Percentiles rank a stretch among this genome's conserved stretches.
Conservation (phyloP, 176 grass and related monocot species). For the Phoenix dactylifera region DNA sequence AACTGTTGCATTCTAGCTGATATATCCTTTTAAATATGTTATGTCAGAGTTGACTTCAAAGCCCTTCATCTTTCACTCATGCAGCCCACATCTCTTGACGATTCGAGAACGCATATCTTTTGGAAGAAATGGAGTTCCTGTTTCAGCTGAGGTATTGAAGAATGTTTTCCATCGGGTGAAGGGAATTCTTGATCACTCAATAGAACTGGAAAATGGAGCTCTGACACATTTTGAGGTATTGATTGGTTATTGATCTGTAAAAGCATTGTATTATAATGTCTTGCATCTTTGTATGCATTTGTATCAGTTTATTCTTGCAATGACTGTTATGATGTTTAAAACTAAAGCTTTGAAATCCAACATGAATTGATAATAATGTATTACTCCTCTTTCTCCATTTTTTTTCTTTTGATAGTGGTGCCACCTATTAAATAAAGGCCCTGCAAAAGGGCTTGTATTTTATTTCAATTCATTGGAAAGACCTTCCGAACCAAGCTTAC, state of each 20-base stretch:
- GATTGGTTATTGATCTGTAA: background rate
- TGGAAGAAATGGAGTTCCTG: slow-evolving; percentile 54
- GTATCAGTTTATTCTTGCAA: background rate
- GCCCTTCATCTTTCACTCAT: slow-evolving; percentile 4
- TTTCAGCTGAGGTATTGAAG: slow-evolving; percentile 41
- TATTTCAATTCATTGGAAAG: too few species aligned
- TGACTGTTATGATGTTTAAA: too few species aligned
- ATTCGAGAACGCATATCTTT: slow-evolving; percentile 79
- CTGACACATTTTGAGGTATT: slow-evolving; percentile 86
- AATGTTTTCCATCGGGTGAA: slow-evolving; percentile 44
- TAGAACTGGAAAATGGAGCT: slow-evolving; percentile 68
- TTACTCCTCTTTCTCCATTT: too few species aligned
- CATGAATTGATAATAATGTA: too few species aligned
- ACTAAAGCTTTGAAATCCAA: too few species aligned
- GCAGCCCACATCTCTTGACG: slow-evolving; percentile 75
- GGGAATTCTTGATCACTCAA: slow-evolving; percentile 53
- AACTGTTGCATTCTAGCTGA: too few species aligned
- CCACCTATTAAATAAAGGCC: too few species aligned
- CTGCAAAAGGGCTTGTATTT: too few species aligned
- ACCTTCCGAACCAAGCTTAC: too few species aligned
- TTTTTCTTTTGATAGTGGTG: too few species aligned
- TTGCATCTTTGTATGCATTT: background rate
- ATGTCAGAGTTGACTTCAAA: too few species aligned
- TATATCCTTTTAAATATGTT: too few species aligned
- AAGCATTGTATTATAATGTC: background rate